Evolutionary conservation across 1,284 basidiomycete species (phyloP), one percentile per base, ranked within the genome.

Genomic region (Acaromyces ingoldii): DNA sequence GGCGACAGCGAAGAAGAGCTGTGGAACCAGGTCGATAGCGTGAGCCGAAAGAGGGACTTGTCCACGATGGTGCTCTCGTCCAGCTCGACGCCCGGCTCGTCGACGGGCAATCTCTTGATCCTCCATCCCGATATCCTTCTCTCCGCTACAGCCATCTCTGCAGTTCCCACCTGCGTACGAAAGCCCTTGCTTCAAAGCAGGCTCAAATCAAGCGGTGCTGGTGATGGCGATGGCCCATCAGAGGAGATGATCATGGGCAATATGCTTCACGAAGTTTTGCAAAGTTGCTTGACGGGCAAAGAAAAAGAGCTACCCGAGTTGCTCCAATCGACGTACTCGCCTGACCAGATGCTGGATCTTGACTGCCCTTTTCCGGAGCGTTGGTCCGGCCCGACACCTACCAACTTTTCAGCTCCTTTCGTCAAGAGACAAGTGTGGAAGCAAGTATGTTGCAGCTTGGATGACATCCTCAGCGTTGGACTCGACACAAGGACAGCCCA

Each of bases 71-170:
- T 36, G 6, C 45, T 58, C 2, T 44, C 56, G n/a, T 52, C 31
- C 39, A 33, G 40, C 19, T 19, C 49, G 17, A 28, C 34, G 15
- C 13, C 29, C 29, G 30, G 13, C 48, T 34, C 39, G 25, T 11
- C 21, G 36, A 24, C 52, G 22, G 55, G 60, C 34, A 70, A 70
- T 26, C 56, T 74, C n/a, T 51, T 74, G 6, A 63, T 74, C 10
- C 50, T 68, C 11, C 72, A 74, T 46, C 72, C 72, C 1, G 72
- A 74, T 38, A 47, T 68, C 10, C 63, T 73, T 3, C 55, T 74
- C 1, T 60, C 68, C 2, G 62, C 70, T 0, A 73, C 72, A 25
- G 57, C 63, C 19, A 61, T 74, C 6, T 65, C 68, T 11, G 63
- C 65, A 24, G 62, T 65, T 10, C 55, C 69, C 2, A 63, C 62